Evolutionary conservation across 495 filamentous ascomycete species (phyloP).

Genomic region (Penicillium daleae): DNA sequence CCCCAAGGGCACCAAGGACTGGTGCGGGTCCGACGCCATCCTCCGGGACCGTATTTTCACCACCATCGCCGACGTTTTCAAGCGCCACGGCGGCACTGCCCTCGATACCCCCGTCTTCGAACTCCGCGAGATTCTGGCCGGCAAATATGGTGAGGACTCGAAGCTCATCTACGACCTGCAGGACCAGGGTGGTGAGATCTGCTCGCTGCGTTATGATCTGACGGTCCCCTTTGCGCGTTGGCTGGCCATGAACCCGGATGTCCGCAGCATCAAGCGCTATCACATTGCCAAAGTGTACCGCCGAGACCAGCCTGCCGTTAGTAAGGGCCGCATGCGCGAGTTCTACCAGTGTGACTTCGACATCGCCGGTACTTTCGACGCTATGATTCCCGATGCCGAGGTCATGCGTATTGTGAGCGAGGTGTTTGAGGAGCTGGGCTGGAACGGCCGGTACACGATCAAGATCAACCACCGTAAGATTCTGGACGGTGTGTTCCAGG

Average conservation of each 20-base stretch:
- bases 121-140: slow-evolving; percentile 75
- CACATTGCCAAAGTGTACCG: slow-evolving; percentile 90
- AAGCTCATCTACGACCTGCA: slow-evolving; percentile 89
- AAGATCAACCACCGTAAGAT: slow-evolving; percentile 97
- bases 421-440: slow-evolving; percentile 79
- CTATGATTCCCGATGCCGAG: slow-evolving; percentile 98
- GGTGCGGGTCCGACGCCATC: slow-evolving; percentile 38
- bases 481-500: slow-evolving; percentile 87
- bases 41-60: slow-evolving; percentile 74
- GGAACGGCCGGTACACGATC: slow-evolving; percentile 74
- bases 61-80: slow-evolving; percentile 82
- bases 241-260: slow-evolving; percentile 79
- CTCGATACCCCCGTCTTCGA: slow-evolving; percentile 88
- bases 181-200: slow-evolving; percentile 84
- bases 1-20: slow-evolving; percentile 55
- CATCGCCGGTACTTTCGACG: slow-evolving; percentile 85
- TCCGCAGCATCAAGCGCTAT: slow-evolving; percentile 81
- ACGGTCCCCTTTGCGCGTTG: slow-evolving; percentile 90
- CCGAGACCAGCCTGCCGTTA: slow-evolving; percentile 79
- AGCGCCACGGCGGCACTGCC: slow-evolving; percentile 83
- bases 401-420: slow-evolving; percentile 82
- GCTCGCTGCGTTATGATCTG: slow-evolving; percentile 85
- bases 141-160: slow-evolving; percentile 91
- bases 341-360: slow-evolving; percentile 99
- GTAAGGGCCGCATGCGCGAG: slow-evolving; percentile 90